Evolutionary conservation across 192 early-diverging fungal genomes (phyloP), one percentile per base, ranked within the genome.

Genomic region (Coemansia sp.): DNA sequence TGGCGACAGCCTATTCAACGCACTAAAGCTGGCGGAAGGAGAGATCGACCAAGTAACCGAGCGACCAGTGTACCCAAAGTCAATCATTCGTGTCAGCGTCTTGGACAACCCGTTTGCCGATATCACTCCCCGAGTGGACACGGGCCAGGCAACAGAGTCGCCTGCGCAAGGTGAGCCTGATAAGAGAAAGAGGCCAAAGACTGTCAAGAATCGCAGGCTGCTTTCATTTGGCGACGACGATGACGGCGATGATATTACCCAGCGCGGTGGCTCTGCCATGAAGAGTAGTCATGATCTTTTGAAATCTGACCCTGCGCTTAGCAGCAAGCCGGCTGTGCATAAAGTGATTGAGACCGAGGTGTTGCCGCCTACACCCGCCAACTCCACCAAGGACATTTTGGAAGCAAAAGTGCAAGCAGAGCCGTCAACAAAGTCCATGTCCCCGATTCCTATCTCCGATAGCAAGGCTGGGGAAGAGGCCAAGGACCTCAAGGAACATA

Each of bases 211-310:
- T 60, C 64, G 45, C 35, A 75, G 73, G 38, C 82, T 97, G 40
- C 81, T 97, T 31, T 97, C 95, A 6, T 97, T 97, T 89, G 95
- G 87, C 0, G 91, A 93, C 50, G 94, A 94, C 28, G 91, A 86
- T 10, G 81, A 84, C 6, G 92, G 90, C 35, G 83, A 77, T 10
- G 68, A 74, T 56, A 59, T 43, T 28, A 33, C 33, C 7, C 58
- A 31, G 35, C 23, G 18, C 20, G 40, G 34, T 11, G 73, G 76
- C 20, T 63, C 61, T 10, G 82, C 77, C 38, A 89, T 89, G 55
- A 87, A 85, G 60, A 95, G 93, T 59, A 92, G 88, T 50, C 90
- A 96, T 60, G 93, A 95, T 53, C 76, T 93, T 24, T 69, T 82
- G 0, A 55, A 28, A 9, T 65, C 63, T 0, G 75, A 82, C 33